A percentile compares a stretch with the other conserved stretches of the same genome.
These are phyloP conservation scores for Fraxinus velutina DNA, from an alignment of 305 asterid genomes.

Conservation along the genomic window DNA sequence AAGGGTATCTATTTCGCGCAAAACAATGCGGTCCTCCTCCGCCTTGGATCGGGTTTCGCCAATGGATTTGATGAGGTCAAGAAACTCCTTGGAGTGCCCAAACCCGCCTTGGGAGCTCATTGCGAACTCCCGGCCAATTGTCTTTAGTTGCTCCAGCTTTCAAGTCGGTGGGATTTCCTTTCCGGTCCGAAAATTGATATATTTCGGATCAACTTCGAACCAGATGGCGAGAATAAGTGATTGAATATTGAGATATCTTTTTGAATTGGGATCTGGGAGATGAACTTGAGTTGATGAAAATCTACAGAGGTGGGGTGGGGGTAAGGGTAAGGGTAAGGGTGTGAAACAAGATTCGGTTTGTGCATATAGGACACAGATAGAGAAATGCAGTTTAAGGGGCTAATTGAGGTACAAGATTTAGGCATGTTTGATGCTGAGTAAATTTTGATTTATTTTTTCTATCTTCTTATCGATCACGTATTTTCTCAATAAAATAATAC, in stretches of 20 bases:
- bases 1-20: conserved; percentile 75
- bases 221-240: background rate
- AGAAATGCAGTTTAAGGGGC: background rate
- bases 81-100: conserved; percentile 86
- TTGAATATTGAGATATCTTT: background rate
- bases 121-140: conserved; percentile 94
- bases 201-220: background rate
- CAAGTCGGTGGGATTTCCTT: background rate
- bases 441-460: too few species aligned
- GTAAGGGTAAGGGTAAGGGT: background rate
- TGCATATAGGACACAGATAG: background rate
- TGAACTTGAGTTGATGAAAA: background rate
- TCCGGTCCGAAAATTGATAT: background rate
- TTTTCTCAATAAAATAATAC: too few species aligned
- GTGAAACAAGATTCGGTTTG: background rate
- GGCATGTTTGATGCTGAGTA: too few species aligned
- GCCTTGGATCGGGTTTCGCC: conserved; percentile 96
- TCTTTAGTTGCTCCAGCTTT: conserved; percentile 88
- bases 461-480: too few species aligned
- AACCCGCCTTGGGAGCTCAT: conserved; percentile 95
- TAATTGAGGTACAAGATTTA: too few species aligned
- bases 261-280: background rate
- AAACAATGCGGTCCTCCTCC: conserved; percentile 83
- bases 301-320: background rate
- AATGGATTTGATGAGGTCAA: conserved; percentile 82